Evolutionary conservation across 257 asterid genomes (phyloP).

Genomic region (Anisodus acutangulus): DNA sequence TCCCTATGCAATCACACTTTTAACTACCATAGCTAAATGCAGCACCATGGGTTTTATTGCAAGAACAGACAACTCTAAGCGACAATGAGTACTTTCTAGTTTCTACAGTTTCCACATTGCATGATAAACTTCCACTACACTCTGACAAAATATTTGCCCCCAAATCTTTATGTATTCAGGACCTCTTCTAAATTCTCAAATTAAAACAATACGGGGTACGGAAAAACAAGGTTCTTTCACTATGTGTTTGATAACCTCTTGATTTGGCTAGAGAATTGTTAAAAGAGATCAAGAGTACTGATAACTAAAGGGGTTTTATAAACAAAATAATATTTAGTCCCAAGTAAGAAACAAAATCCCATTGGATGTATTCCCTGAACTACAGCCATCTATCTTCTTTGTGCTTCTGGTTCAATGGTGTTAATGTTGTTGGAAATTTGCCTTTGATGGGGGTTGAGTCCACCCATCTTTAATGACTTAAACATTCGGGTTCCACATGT

Average conservation of each 20-base stretch:
- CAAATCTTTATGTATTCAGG: neutral
- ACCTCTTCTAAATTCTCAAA: neutral
- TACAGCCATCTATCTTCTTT: neutral
- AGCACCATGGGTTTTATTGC: neutral
- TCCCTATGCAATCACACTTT: neutral
- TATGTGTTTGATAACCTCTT: neutral
- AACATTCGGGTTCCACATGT: no score
- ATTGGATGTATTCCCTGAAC: neutral
- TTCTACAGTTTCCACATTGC: neutral
- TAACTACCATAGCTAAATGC: neutral
- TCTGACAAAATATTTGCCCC: neutral
- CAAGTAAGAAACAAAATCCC: neutral
- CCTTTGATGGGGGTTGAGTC: no score
- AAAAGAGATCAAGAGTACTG: neutral
- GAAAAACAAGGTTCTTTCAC: neutral
- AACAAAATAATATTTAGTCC: neutral
- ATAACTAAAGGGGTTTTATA: neutral
- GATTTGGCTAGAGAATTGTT: neutral
- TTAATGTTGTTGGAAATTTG: no score
- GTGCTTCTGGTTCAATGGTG: neutral
- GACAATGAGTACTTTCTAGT: neutral
- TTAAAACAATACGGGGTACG: neutral
- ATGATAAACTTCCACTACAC: neutral
- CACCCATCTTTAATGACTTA: no score
- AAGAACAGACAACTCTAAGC: neutral